Evolutionary conservation across 2,329 filamentous ascomycete species (phyloP), one percentile per base, ranked within the genome.

Genomic region (Endothia cerciana): DNA sequence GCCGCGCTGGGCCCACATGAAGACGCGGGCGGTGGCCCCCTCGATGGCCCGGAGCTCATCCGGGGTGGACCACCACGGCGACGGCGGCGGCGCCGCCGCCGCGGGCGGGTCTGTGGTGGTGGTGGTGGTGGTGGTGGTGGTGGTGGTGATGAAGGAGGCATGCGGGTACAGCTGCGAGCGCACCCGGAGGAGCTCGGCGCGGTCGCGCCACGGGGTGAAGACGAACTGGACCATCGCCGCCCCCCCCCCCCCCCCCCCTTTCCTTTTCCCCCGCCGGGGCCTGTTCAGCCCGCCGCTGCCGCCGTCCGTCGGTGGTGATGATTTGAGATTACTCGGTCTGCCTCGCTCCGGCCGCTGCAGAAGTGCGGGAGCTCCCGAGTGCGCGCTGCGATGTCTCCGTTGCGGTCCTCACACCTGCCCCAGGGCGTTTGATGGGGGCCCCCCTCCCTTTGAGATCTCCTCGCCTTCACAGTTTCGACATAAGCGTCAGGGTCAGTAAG

Each of bases 161-260:
- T 45, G 57, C 71, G 81, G 80, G 76, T 91, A 93, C 71, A 94
- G 85, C 71, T 89, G 85, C 62, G 80, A 76, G 68, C 90, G 86
- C 63, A 93, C 86, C 59, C 80, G 76, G 65, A 92, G 82, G 68
- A 94, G 85, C 74, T 93, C 90, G 65, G 78, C 74, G 63, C 82
- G 84, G 75, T 86, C 80, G 70, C 89, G 88, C 91, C 91, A 93
- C 41, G 90, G 90, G 63, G 90, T 92, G 73, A 91, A 87, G 69
- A 89, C 83, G 78, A 91, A 92, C 73, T 89, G 87, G 36, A 90
- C 87, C 88, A 91, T 91, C 30, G 38, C 10, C 33, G 33, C 33
- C 33, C 33, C 43, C 51, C 28, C 30, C 22, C n/a, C n/a, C n/a
- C n/a, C n/a, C n/a, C n/a, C n/a, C n/a, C n/a, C n/a, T n/a, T n/a